A percentile compares a stretch with the other conserved stretches of the same genome.
phyloP scores from a whole-genome alignment of 352 stramenopile species.

The Phytophthora ramorum region DNA sequence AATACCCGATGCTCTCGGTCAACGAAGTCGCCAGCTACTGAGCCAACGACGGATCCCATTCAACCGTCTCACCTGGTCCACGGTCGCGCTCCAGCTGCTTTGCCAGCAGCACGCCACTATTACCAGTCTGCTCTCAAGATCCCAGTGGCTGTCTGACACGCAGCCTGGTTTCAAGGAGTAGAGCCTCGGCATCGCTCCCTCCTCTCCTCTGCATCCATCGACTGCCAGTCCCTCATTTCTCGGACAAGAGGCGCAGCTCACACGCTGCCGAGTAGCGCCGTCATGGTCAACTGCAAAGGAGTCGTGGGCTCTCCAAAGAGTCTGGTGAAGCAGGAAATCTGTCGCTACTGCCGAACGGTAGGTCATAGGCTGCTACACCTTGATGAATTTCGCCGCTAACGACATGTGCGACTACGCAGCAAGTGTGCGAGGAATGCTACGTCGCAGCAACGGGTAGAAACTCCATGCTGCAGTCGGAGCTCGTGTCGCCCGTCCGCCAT shows the following conservation, averaged over 20 bases:
- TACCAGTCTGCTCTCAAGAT: conserved; percentile 24
- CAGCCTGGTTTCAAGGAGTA: conserved; percentile 30
- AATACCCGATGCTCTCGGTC: not conserved
- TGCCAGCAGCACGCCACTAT: conserved; percentile 20
- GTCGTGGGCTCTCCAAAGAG: not conserved
- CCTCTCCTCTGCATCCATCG: conserved; percentile 29
- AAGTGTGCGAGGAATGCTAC: conserved; percentile 35
- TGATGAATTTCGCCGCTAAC: conserved; percentile 6
- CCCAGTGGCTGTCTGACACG: conserved; percentile 24
- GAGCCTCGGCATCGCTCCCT: conserved; percentile 4
- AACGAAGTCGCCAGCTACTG: not conserved
- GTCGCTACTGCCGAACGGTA: conserved; percentile 40
- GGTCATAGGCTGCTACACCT: not conserved
- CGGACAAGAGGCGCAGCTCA: not conserved
- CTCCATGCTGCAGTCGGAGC: conserved; percentile 15
- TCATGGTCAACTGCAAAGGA: conserved; percentile 39
- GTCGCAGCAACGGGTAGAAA: conserved; percentile 8
- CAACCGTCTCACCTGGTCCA: conserved; percentile 24
- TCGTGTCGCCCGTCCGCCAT: conserved; percentile 3
- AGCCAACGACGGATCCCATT: not conserved
- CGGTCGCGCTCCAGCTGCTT: conserved; percentile 30
- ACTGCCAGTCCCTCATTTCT: conserved; percentile 5
- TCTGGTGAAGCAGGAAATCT: conserved; percentile 26
- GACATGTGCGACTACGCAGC: conserved; percentile 18
- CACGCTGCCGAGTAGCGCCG: not conserved